phyloP scores from a whole-genome alignment of 1,284 basidiomycete genomes.

The Trichosporon coremiiforme region DNA sequence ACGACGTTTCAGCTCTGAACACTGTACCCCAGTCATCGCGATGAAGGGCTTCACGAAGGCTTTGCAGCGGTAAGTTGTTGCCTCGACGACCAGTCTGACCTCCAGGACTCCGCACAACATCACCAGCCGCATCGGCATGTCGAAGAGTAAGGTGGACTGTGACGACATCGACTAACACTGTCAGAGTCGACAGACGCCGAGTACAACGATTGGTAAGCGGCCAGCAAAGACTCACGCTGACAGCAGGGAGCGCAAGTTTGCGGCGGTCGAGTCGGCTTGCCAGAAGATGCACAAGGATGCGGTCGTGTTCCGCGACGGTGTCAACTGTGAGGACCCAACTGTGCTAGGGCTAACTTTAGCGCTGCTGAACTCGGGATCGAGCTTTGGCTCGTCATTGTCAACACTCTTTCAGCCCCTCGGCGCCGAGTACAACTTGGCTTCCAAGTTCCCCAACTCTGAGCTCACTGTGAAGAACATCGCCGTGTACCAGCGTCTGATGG shows the following conservation, averaged over 20 bases:
- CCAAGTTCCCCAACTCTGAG: constrained; percentile 74
- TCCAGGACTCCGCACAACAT: constrained; percentile 79
- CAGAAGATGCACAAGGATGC: constrained; percentile 93
- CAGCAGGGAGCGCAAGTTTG: constrained; percentile 68
- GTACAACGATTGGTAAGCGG: constrained; percentile 61
- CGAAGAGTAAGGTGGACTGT: constrained; percentile 71
- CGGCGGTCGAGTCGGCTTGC: constrained; percentile 73
- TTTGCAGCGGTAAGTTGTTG: constrained; percentile 66
- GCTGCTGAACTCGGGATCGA: constrained; percentile 75
- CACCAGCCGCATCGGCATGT: constrained; percentile 79
- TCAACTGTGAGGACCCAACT: constrained; percentile 65
- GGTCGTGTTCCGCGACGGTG: constrained; percentile 80
- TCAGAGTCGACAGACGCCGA: constrained; percentile 82
- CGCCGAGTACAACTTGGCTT: constrained; percentile 77
- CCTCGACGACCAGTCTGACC: not conserved
- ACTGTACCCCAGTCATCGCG: not conserved
- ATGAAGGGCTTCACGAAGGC: constrained; percentile 84
- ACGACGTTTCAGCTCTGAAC: too few relatives aligned
- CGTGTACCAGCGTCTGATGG: constrained; percentile 72
- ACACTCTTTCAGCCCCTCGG: constrained; percentile 78
- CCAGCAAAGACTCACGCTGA: not conserved
- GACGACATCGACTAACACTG: not conserved
- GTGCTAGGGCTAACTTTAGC: constrained; percentile 58
- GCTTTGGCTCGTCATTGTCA: constrained; percentile 75
- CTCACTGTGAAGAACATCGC: constrained; percentile 78